Conservation (phyloP, 169 alveolate genomes). For the Plasmodium chabaudi region DNA sequence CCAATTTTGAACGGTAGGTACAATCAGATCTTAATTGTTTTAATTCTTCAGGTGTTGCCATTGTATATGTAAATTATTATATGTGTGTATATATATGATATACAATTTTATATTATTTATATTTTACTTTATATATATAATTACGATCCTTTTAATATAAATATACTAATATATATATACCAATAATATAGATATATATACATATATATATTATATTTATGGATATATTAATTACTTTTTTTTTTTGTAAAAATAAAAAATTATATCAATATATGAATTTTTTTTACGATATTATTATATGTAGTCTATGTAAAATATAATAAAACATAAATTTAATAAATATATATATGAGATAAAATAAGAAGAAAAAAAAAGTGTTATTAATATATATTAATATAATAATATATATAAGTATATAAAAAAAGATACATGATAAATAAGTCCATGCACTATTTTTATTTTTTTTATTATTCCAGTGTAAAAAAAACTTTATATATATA, state of each 20-base stretch:
- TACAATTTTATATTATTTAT: no score
- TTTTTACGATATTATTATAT: background rate
- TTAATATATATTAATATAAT: background rate
- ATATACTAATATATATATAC: conserved; percentile 4
- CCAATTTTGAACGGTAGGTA: conserved; percentile 95
- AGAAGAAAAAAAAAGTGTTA: background rate
- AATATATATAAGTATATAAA: conserved; percentile 1
- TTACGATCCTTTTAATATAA: background rate
- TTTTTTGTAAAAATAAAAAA: conserved; percentile 9
- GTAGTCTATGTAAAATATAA: conserved; percentile 10
- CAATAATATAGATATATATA: conserved; percentile 23
- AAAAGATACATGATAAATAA: background rate
- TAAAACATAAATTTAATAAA: conserved; percentile 16
- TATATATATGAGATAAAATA: background rate
- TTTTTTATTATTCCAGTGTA: conserved; percentile 11
- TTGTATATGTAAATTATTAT: conserved; percentile 10
- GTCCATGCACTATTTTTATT: background rate
- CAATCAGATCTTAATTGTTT: conserved; percentile 82
- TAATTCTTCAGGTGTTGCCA: conserved; percentile 75
- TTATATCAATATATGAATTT: conserved; percentile 3
- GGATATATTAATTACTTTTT: conserved; percentile 1
- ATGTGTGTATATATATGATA: background rate
- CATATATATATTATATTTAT: conserved; percentile 6
- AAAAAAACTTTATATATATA: background rate
- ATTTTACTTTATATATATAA: background rate